Conservation (phyloP, 306 rosid genomes). For the Lotus japonicus region DNA sequence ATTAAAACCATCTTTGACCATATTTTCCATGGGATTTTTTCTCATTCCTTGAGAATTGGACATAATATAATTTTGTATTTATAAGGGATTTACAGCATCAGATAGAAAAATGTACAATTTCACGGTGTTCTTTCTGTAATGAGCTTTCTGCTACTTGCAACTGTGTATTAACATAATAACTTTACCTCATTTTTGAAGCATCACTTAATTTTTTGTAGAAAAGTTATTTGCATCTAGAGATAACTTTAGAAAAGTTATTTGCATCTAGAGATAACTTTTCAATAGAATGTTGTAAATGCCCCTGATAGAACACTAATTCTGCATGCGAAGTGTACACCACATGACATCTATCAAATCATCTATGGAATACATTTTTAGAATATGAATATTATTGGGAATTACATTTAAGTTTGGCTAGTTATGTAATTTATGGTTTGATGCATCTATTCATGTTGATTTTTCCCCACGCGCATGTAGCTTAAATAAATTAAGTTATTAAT, state of each 20-base stretch:
- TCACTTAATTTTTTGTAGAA: neutral
- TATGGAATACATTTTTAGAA: neutral
- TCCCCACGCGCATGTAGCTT: neutral
- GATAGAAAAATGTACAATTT: neutral
- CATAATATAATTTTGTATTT: no score
- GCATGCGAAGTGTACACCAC: neutral
- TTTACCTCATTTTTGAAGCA: neutral
- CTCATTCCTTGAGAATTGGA: neutral
- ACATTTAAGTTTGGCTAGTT: neutral
- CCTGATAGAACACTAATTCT: neutral
- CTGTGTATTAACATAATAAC: neutral
- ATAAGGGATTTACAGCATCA: neutral
- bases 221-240: neutral
- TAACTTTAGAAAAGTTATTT: neutral
- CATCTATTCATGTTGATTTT: neutral
- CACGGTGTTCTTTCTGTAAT: neutral
- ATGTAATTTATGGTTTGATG: neutral
- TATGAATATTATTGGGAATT: neutral
- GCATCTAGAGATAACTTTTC: neutral
- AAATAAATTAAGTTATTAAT: neutral
- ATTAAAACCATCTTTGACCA: neutral
- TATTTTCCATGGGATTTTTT: neutral
- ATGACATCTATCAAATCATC: neutral
- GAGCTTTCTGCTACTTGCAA: neutral
- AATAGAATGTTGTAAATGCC: neutral